These are phyloP conservation scores for Camellia sinensis DNA, from an alignment of 148 eudicot species.

Conservation along the genomic window DNA sequence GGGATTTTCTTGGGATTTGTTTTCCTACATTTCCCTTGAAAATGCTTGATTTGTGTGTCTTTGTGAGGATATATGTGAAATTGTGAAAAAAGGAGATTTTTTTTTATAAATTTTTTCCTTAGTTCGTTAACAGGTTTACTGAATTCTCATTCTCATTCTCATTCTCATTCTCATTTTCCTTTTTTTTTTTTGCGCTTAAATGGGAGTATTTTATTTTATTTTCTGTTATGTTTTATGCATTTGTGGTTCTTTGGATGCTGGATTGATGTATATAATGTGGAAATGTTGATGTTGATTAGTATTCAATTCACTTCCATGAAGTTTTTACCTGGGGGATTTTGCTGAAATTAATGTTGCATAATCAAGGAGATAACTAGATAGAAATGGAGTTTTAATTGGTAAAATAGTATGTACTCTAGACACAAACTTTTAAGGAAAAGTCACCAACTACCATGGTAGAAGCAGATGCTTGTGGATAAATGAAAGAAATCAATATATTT, in stretches of 20 bases:
- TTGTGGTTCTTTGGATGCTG: not conserved
- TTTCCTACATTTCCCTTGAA: constrained; percentile 2
- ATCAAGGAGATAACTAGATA: not conserved
- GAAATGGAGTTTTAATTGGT: not conserved
- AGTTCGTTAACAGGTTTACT: not conserved
- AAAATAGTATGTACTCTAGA: not conserved
- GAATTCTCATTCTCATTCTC: constrained; percentile 1
- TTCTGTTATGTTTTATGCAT: not conserved
- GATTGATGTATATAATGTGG: not conserved
- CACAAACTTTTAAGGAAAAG: not conserved
- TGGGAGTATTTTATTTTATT: not conserved
- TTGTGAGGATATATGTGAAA: not conserved
- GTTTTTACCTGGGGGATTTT: not conserved
- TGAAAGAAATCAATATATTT: not conserved
- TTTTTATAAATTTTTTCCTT: not conserved
- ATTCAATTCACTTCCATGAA: not conserved
- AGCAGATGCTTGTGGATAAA: not conserved
- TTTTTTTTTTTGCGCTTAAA: not conserved
- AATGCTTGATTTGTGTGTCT: constrained; percentile 1
- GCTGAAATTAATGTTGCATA: not conserved
- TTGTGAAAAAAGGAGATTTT: not conserved
- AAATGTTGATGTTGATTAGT: not conserved
- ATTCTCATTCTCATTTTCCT: no score
- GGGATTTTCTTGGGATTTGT: constrained; percentile 7
- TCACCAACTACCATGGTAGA: not conserved